A percentile compares a stretch with the other conserved stretches of the same genome.
These are phyloP conservation scores for Millerozyma miso DNA, from an alignment of 805 yeast species.

Conservation along the genomic window DNA sequence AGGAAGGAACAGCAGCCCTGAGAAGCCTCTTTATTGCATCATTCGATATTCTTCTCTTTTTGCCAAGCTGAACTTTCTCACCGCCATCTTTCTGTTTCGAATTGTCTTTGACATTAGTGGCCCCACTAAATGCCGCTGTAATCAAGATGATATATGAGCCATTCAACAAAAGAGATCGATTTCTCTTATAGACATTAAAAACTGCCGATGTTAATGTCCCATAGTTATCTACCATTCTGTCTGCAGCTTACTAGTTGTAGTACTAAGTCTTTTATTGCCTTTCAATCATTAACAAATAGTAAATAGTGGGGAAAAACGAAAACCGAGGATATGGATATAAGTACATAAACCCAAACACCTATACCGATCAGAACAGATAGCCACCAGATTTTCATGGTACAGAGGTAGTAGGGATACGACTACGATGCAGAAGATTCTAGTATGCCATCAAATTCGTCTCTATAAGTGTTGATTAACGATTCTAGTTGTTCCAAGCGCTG, in stretches of 20 bases:
- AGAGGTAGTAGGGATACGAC: no score
- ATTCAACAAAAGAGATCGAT: constrained; percentile 37
- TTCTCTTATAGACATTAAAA: constrained; percentile 33
- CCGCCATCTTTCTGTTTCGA: constrained; percentile 3
- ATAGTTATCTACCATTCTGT: no score
- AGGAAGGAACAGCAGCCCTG: constrained; percentile 32
- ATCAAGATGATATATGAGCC: constrained; percentile 38
- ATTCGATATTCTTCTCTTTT: constrained; percentile 21
- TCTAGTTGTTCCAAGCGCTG: constrained; percentile 31
- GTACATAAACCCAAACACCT: not conserved
- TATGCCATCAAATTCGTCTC: constrained; percentile 18
- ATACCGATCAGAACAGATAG: constrained; percentile 18
- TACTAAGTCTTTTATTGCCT: not conserved
- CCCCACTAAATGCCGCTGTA: constrained; percentile 41
- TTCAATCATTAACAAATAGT: not conserved
- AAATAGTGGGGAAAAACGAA: not conserved
- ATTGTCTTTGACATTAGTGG: constrained; percentile 20
- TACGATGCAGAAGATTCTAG: constrained; percentile 3
- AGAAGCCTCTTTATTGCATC: constrained; percentile 27
- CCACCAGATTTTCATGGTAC: not conserved
- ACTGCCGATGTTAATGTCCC: no score
- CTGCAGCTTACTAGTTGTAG: no score
- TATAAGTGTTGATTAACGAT: constrained; percentile 17
- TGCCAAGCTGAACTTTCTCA: constrained; percentile 1
- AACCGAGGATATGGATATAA: not conserved